Evolutionary conservation across 345 rosid species (phyloP).

Genomic region (Kandelia obovata): DNA sequence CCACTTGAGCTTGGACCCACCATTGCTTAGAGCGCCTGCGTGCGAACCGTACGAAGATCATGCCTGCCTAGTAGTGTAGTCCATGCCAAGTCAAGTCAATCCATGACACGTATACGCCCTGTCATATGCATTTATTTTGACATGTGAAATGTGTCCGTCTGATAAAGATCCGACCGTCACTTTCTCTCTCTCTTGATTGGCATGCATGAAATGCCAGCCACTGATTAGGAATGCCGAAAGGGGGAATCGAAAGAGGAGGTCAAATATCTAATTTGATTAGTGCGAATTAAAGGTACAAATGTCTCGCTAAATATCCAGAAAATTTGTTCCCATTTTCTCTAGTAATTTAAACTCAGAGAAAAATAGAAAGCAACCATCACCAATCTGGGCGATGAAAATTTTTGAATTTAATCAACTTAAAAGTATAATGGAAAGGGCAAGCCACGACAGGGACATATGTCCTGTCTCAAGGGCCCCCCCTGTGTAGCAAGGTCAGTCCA

Average conservation of each 20-base stretch:
- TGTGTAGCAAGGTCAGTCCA: slow-evolving; percentile 1
- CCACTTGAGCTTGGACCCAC: slow-evolving; percentile 32
- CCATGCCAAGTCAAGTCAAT: background rate
- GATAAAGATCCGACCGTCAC: slow-evolving; percentile 9
- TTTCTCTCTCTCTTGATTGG: slow-evolving; percentile 17
- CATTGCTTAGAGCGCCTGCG: slow-evolving; percentile 11
- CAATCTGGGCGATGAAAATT: too few species aligned
- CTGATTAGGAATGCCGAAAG: too few species aligned
- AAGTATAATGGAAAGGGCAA: background rate
- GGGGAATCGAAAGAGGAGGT: too few species aligned
- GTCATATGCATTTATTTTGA: slow-evolving; percentile 7
- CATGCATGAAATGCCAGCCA: background rate
- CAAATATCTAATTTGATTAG: too few species aligned
- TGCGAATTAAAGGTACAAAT: too few species aligned
- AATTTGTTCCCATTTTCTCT: too few species aligned
- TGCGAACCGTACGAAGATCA: background rate
- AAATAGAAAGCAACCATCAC: too few species aligned
- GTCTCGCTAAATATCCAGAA: too few species aligned
- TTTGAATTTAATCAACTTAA: too few species aligned
- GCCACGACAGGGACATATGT: too few species aligned
- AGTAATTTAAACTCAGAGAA: too few species aligned
- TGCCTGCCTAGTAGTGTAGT: background rate
- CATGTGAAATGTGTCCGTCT: slow-evolving; percentile 19
- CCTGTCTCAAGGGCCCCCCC: background rate
- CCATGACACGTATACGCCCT: background rate